These are phyloP conservation scores for Colletotrichum salicis DNA, from an alignment of 2,329 filamentous ascomycete genomes.

Conservation along the genomic window DNA sequence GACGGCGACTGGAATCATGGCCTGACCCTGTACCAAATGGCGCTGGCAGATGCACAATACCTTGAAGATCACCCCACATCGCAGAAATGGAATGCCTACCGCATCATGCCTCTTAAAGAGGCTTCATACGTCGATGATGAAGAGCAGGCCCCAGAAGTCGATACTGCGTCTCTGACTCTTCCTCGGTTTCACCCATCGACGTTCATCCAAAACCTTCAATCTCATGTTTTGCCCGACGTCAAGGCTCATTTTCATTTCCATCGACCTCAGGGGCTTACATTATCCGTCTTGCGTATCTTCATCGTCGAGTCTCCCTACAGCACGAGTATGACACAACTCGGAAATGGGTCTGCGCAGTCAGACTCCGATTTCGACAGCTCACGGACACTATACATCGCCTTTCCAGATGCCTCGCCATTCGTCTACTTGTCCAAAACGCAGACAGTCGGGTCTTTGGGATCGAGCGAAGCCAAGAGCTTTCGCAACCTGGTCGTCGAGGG, in stretches of 20 bases:
- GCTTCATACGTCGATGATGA: conserved; percentile 52
- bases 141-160: conserved; percentile 44
- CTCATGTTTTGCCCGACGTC: conserved; percentile 78
- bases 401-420: conserved; percentile 82
- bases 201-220: conserved; percentile 80
- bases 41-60: conserved; percentile 75
- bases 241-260: conserved; percentile 87
- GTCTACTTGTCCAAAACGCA: conserved; percentile 73
- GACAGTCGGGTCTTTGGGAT: conserved; percentile 51
- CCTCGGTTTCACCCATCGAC: conserved; percentile 84
- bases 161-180: conserved; percentile 60
- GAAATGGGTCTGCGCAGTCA: conserved; percentile 40
- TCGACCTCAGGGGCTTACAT: conserved; percentile 73
- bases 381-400: conserved; percentile 81
- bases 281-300: conserved; percentile 82
- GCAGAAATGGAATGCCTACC: conserved; percentile 73
- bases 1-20: conserved; percentile 77
- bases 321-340: conserved; percentile 61
- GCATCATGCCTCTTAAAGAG: conserved; percentile 63
- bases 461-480: conserved; percentile 70
- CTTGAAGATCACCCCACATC: conserved; percentile 73
- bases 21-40: conserved; percentile 72
- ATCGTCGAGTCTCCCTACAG: conserved; percentile 82
- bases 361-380: conserved; percentile 69
- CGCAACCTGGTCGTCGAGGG: conserved; percentile 79